Evolutionary conservation across 2,329 filamentous ascomycete genomes (phyloP).

Genomic region (Aureobasidium vineae): DNA sequence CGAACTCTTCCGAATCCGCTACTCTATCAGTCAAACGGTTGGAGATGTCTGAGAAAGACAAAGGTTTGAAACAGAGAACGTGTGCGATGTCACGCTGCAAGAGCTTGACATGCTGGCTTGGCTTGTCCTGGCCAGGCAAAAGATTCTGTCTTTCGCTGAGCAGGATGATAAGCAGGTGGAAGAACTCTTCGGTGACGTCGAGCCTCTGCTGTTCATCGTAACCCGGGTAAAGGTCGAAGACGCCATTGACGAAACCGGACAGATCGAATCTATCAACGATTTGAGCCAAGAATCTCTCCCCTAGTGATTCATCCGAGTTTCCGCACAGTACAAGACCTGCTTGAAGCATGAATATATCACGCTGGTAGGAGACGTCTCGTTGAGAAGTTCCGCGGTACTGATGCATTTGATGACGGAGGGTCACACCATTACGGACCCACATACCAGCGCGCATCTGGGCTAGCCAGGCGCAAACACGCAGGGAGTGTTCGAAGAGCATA

Average conservation of each 20-base stretch:
- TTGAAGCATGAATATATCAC: slow-evolving; percentile 92
- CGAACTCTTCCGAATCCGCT: slow-evolving; percentile 84
- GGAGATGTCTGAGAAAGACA: slow-evolving; percentile 91
- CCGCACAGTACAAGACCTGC: slow-evolving; percentile 85
- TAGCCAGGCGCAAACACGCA: slow-evolving; percentile 92
- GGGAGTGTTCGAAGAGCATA: slow-evolving; percentile 79
- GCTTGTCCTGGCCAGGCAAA: slow-evolving; percentile 62
- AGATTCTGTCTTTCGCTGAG: slow-evolving; percentile 85
- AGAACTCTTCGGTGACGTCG: slow-evolving; percentile 92
- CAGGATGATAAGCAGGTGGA: slow-evolving; percentile 87
- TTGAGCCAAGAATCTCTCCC: slow-evolving; percentile 69
- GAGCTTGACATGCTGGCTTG: slow-evolving; percentile 56
- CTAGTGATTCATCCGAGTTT: slow-evolving; percentile 57
- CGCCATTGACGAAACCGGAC: slow-evolving; percentile 78
- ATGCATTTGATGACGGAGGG: slow-evolving; percentile 88
- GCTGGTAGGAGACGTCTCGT: slow-evolving; percentile 87
- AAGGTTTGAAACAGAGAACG: slow-evolving; percentile 90
- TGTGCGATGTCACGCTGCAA: slow-evolving; percentile 90
- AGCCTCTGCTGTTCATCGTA: slow-evolving; percentile 87
- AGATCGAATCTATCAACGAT: slow-evolving; percentile 91
- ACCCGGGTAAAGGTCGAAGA: slow-evolving; percentile 70
- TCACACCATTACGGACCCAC: slow-evolving; percentile 98
- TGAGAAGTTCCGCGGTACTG: slow-evolving; percentile 89
- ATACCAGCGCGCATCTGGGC: slow-evolving; percentile 98
- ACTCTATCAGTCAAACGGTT: slow-evolving; percentile 84